Conservation (phyloP, 768 basidiomycete genomes). For the Pleurotus salmoneostramineus region DNA sequence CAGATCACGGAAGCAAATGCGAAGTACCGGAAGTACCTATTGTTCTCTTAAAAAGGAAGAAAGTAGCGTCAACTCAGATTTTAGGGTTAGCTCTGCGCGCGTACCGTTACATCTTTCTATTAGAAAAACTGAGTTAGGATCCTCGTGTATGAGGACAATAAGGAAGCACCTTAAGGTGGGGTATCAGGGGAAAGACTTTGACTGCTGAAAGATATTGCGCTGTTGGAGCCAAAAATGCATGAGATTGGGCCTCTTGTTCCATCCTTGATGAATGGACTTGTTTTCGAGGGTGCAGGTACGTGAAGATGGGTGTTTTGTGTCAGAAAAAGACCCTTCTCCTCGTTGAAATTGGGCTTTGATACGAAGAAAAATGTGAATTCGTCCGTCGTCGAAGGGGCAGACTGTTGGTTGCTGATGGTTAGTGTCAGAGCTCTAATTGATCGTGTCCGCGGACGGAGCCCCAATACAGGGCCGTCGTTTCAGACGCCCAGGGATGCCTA, state of each 20-base stretch:
- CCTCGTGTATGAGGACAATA: not conserved
- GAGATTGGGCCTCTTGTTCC: constrained; percentile 41
- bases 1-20: constrained; percentile 8
- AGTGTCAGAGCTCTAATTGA: not conserved
- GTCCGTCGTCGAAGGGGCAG: not conserved
- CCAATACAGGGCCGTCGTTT: not conserved
- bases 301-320: not conserved
- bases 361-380: not conserved
- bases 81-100: constrained; percentile 20
- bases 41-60: constrained; percentile 34
- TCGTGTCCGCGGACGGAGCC: not conserved
- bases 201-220: constrained; percentile 56
- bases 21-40: constrained; percentile 29
- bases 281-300: not conserved
- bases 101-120: constrained; percentile 57
- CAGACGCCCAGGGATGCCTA: not conserved
- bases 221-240: constrained; percentile 46
- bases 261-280: constrained; percentile 19
- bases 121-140: not conserved
- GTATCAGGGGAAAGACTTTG: constrained; percentile 81
- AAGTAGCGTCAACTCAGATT: constrained; percentile 8
- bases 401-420: not conserved
- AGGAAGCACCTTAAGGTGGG: constrained; percentile 43
- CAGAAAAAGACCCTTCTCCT: not conserved
- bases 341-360: not conserved